Percentiles rank a stretch among this genome's conserved stretches.
phyloP scores from a whole-genome alignment of 495 filamentous ascomycete genomes.

The Amniculicola lignicola region DNA sequence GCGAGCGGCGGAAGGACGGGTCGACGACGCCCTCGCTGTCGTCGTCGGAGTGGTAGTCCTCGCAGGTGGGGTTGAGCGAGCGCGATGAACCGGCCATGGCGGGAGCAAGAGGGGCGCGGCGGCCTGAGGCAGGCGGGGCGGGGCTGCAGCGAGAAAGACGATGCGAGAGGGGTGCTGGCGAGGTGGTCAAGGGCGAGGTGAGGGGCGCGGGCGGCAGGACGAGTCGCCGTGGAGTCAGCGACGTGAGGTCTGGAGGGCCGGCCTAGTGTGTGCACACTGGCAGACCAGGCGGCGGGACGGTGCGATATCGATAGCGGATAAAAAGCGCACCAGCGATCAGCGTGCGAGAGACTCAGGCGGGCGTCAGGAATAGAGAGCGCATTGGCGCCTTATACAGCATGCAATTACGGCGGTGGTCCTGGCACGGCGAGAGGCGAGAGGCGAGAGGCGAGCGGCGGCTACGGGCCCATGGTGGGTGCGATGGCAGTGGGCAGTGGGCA shows the following conservation, averaged over 20 bases:
- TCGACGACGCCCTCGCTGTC: constrained; percentile 35
- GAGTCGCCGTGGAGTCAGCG: constrained; percentile 5
- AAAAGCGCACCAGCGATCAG: constrained; percentile 5
- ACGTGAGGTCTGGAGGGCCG: constrained; percentile 3
- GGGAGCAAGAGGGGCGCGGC: neutral
- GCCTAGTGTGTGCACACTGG: neutral
- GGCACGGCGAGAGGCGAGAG: neutral
- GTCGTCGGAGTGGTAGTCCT: constrained; percentile 55
- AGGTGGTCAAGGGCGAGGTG: neutral
- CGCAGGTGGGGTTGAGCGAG: constrained; percentile 46
- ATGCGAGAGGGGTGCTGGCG: too few species aligned
- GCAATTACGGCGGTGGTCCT: neutral
- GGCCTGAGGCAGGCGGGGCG: too few species aligned
- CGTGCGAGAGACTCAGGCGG: neutral
- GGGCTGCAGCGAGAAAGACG: too few species aligned
- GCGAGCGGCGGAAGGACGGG: constrained; percentile 43
- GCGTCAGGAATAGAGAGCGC: neutral
- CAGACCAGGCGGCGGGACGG: constrained; percentile 20
- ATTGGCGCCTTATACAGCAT: neutral
- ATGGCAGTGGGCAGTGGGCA: too few species aligned
- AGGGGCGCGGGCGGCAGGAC: neutral
- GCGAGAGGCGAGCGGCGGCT: neutral
- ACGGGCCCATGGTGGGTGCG: constrained; percentile 19
- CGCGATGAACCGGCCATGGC: constrained; percentile 24
- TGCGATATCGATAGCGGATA: constrained; percentile 28